Conservation (phyloP, 1,139 yeast genomes). For the Lodderomyces theae region DNA sequence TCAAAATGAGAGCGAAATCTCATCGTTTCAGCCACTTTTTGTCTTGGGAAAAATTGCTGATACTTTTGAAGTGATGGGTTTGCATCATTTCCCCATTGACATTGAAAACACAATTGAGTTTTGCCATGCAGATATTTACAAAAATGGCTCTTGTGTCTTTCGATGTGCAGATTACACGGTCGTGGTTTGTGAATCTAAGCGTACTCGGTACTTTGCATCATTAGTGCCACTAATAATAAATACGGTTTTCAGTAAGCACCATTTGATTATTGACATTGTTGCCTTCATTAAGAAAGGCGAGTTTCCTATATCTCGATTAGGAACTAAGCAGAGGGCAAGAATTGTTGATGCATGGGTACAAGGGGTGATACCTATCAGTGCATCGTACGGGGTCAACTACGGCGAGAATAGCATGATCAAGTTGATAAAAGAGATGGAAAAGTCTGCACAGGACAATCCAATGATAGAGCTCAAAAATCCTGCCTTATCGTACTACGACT, state of each 20-base stretch:
- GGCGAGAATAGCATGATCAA: slow-evolving; percentile 66
- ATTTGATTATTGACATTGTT: slow-evolving; percentile 79
- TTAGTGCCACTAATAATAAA: slow-evolving; percentile 82
- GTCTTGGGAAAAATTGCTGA: slow-evolving; percentile 84
- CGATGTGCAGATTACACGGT: slow-evolving; percentile 81
- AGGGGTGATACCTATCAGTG: slow-evolving; percentile 44
- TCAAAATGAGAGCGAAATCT: slow-evolving; percentile 24
- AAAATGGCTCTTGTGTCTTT: slow-evolving; percentile 67
- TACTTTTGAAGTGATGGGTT: slow-evolving; percentile 87
- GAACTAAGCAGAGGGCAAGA: slow-evolving; percentile 73
- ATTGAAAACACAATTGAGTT: slow-evolving; percentile 74
- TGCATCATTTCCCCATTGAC: slow-evolving; percentile 87
- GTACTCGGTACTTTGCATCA: slow-evolving; percentile 57
- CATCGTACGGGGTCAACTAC: slow-evolving; percentile 52
- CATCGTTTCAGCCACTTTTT: slow-evolving; percentile 71
- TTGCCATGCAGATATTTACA: slow-evolving; percentile 56
- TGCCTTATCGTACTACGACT: slow-evolving; percentile 41
- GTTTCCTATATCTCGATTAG: slow-evolving; percentile 67
- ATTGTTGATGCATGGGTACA: slow-evolving; percentile 59
- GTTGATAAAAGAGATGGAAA: slow-evolving; percentile 50
- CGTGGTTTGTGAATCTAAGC: slow-evolving; percentile 69
- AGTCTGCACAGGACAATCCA: slow-evolving; percentile 40
- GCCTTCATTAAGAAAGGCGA: slow-evolving; percentile 69
- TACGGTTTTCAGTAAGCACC: slow-evolving; percentile 76
- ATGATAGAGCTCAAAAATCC: slow-evolving; percentile 46